Evolutionary conservation across 176 grass and related monocot species (phyloP).

Genomic region (Carex kokanica): DNA sequence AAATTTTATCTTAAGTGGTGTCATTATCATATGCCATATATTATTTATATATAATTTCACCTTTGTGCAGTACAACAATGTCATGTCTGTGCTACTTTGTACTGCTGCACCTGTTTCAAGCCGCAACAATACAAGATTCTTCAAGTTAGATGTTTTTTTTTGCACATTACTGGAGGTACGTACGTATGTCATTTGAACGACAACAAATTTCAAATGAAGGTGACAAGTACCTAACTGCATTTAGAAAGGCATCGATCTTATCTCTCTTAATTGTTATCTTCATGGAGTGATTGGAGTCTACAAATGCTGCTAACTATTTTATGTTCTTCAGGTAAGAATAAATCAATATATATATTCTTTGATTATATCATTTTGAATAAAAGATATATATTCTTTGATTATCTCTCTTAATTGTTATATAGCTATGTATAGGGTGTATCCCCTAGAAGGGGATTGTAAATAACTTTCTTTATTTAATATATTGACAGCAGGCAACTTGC

Average conservation of each 20-base stretch:
- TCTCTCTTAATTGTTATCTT: neutral
- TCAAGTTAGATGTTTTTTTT: neutral
- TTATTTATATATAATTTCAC: neutral
- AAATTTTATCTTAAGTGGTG: neutral
- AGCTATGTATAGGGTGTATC: too few species aligned
- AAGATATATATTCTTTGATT: too few species aligned
- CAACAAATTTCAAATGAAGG: slow-evolving; percentile 13
- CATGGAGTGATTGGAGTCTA: neutral
- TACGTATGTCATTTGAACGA: neutral
- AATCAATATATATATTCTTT: neutral
- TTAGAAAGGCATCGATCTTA: slow-evolving; percentile 2
- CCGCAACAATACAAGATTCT: neutral
- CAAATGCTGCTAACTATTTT: neutral
- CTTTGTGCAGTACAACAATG: slow-evolving; percentile 12
- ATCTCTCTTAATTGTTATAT: too few species aligned
- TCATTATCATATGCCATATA: slow-evolving; percentile 19
- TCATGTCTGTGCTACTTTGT: neutral
- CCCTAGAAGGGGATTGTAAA: too few species aligned
- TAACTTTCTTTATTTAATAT: too few species aligned
- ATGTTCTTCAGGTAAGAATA: neutral
- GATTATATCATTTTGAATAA: neutral
- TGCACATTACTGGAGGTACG: neutral
- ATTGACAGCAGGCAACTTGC: too few species aligned
- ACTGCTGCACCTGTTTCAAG: slow-evolving; percentile 25
- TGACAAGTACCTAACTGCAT: slow-evolving; percentile 12